These are phyloP conservation scores for Coniochaeta hoffmannii DNA, from an alignment of 2,329 filamentous ascomycete species.

Conservation along the genomic window DNA sequence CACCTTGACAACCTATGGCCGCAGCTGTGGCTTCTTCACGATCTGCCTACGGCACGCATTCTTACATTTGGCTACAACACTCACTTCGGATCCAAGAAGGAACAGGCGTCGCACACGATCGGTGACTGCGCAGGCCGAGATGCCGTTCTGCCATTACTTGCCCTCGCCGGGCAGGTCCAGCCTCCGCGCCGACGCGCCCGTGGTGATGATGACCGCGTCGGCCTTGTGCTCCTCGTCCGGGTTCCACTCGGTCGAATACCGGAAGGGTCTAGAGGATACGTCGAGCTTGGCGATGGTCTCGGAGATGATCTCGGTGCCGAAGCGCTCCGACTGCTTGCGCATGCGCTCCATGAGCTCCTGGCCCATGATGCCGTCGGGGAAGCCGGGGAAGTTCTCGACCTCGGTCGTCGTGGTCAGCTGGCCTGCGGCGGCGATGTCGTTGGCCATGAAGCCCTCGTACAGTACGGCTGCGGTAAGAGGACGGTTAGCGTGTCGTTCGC, in stretches of 20 bases:
- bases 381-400: conserved; percentile 96
- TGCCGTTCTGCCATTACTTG: conserved; percentile 94
- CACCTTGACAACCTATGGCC: conserved; percentile 14
- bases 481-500: conserved; percentile 6
- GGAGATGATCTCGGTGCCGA: conserved; percentile 86
- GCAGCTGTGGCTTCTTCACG: conserved; percentile 10
- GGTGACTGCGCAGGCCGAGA: conserved; percentile 73
- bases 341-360: conserved; percentile 90
- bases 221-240: conserved; percentile 80
- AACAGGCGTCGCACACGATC: conserved; percentile 66
- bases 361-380: conserved; percentile 83
- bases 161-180: conserved; percentile 82
- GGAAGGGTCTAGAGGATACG: conserved; percentile 77
- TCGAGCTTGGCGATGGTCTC: conserved; percentile 91
- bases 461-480: conserved; percentile 55
- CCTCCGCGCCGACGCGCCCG: conserved; percentile 83
- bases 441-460: conserved; percentile 97
- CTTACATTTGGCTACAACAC: conserved; percentile 18
- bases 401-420: conserved; percentile 98
- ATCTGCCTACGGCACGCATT: conserved; percentile 13
- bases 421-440: conserved; percentile 90
- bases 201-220: conserved; percentile 88
- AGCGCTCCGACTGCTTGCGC: conserved; percentile 82
- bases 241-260: conserved; percentile 84
- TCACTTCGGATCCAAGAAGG: conserved; percentile 9